Base-by-base conservation (phyloP, 192 early-diverging fungal genomes). In the Coemansia sp. region DNA sequence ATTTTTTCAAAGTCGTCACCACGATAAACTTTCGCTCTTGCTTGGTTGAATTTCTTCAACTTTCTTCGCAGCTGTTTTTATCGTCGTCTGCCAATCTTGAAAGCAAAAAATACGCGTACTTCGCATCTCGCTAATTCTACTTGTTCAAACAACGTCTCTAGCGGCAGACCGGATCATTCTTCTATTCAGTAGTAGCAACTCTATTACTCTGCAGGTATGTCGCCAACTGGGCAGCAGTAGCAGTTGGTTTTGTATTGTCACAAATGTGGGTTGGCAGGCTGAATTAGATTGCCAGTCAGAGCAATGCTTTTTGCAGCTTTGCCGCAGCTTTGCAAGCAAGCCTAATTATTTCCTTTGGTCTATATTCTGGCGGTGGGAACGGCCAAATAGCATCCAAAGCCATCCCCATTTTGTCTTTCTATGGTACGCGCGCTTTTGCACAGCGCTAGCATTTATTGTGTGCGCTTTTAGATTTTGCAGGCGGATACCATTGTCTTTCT, bases 181-280 rank as follows among this genome's bases (percentile, higher is more conserved):
- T 43, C 41, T 55, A 55, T 55, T 55, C 51, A 15, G 51, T 49
- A 49, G 48, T 53, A 53, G 51, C 21, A 53, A 53, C 51, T 53
- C 4, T 54, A 55, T 55, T 25, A 55, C 53, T 29, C 53, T 55
- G 53, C 53, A 55, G 53, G 53, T 55, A 55, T 29, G 53, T 55
- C 24, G 23, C 27, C 29, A 24, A n/a, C 41, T 43, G 11, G 41
- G 41, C 41, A n/a, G 12, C 41, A 43, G 41, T 43, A 43, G 41
- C 41, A n/a, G 41, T 4, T 32, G 6, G 6, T 5, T 7, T 32
- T 32, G 32, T 32, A 32, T 8, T 32, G 32, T 32, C 32, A 32
- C 32, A 32, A 32, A 32, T 32, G 32, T 32, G 32, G 32, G 32
- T 3, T 32, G 32, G 32, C 32, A 32, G 7, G 7, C 32, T 32